Evolutionary conservation across 2,329 filamentous ascomycete genomes (phyloP).

Genomic region (Trichoderma koningii): DNA sequence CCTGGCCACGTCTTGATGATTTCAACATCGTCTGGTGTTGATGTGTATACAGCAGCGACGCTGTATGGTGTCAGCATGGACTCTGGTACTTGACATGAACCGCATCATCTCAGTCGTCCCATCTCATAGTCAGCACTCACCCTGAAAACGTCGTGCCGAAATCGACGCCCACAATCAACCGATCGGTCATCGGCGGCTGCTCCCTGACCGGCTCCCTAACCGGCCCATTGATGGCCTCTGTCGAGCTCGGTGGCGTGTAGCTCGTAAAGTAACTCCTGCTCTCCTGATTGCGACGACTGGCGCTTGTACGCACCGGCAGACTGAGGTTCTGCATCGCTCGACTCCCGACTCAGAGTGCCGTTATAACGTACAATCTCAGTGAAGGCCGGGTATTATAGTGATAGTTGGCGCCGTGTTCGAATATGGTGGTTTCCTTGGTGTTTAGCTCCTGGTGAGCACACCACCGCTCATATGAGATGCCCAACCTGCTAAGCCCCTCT

Average conservation of each 20-base stretch:
- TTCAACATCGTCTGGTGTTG: conserved; percentile 76
- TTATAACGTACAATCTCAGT: neutral
- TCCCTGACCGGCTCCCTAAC: conserved; percentile 58
- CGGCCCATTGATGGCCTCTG: conserved; percentile 64
- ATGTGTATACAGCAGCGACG: conserved; percentile 73
- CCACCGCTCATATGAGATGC: neutral
- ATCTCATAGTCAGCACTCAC: conserved; percentile 42
- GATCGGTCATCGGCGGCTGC: conserved; percentile 56
- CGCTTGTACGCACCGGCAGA: conserved; percentile 51
- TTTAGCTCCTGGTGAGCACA: conserved; percentile 9
- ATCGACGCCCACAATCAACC: conserved; percentile 75
- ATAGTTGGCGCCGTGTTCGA: too few species aligned
- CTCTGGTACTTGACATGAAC: neutral
- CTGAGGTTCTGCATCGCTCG: conserved; percentile 44
- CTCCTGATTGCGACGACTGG: conserved; percentile 55
- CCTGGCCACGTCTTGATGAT: conserved; percentile 86
- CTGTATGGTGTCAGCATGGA: conserved; percentile 29
- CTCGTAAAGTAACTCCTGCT: conserved; percentile 59
- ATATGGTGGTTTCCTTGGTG: neutral
- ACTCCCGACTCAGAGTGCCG: neutral
- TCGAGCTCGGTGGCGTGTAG: conserved; percentile 57
- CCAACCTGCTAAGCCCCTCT: neutral
- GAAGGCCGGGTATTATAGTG: too few species aligned
- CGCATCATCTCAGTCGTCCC: neutral
- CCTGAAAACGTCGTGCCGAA: conserved; percentile 85